A percentile compares a stretch with the other conserved stretches of the same genome.
phyloP scores from a whole-genome alignment of 1,284 basidiomycete genomes.

The Cystobasidium slooffiae region DNA sequence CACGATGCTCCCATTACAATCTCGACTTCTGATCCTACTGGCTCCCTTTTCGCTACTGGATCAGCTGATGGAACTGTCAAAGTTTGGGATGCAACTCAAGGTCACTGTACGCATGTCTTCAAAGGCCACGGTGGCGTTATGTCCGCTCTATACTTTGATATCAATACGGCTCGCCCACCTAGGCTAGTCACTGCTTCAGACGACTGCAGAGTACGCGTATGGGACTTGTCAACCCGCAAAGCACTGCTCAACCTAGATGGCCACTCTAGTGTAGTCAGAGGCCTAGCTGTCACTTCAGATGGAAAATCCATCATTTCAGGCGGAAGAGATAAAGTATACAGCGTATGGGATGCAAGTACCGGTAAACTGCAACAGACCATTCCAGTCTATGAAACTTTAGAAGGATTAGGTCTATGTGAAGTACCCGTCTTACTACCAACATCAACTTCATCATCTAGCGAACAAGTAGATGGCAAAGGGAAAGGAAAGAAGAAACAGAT shows the following conservation, averaged over 20 bases:
- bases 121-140: conserved; percentile 96
- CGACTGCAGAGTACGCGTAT: conserved; percentile 86
- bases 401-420: conserved; percentile 75
- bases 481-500: conserved; percentile 54
- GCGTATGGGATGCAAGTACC: conserved; percentile 78
- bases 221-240: conserved; percentile 70
- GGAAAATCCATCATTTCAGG: conserved; percentile 85
- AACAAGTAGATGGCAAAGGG: conserved; percentile 59
- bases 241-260: conserved; percentile 75
- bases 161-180: conserved; percentile 47
- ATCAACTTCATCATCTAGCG: conserved; percentile 10
- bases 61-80: conserved; percentile 95
- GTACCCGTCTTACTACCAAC: conserved; percentile 59
- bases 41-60: conserved; percentile 88
- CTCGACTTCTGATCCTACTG: conserved; percentile 80
- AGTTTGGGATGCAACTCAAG: conserved; percentile 88
- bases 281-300: conserved; percentile 69
- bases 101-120: conserved; percentile 92
- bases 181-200: conserved; percentile 53
- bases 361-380: conserved; percentile 73
- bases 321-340: conserved; percentile 84
- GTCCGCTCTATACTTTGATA: conserved; percentile 80
- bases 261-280: conserved; percentile 86
- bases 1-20: conserved; percentile 94
- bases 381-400: conserved; percentile 82